Percentiles rank a stretch among this genome's conserved stretches.
Evolutionary conservation across 2,329 filamentous ascomycete genomes (phyloP).

Genomic region (Verticillium albo-atrum): DNA sequence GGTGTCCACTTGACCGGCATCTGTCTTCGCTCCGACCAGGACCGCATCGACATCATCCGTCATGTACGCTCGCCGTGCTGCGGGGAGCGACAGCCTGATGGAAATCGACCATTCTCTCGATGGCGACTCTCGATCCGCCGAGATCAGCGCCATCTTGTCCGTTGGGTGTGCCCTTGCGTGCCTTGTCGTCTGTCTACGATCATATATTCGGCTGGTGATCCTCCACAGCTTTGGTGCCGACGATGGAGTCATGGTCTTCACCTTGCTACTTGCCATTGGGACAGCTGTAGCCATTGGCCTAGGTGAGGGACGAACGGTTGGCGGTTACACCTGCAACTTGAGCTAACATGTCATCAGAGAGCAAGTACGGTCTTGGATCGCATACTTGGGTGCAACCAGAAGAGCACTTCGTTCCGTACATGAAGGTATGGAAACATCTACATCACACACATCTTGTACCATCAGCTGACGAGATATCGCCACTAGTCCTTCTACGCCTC

Average conservation of each 20-base stretch:
- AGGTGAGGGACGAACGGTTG: too few species aligned
- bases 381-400: conserved; percentile 13
- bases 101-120: conserved; percentile 15
- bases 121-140: conserved; percentile 12
- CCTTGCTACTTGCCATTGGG: conserved; percentile 14
- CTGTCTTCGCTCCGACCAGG: too few species aligned
- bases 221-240: conserved; percentile 17
- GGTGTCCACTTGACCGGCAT: too few species aligned
- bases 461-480: background rate
- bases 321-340: too few species aligned
- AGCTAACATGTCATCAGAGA: conserved; percentile 16
- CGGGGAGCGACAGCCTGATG: background rate
- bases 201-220: conserved; percentile 14
- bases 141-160: conserved; percentile 16
- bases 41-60: too few species aligned
- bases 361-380: conserved; percentile 16
- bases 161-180: conserved; percentile 16
- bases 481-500: conserved; percentile 22
- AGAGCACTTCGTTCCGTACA: conserved; percentile 12
- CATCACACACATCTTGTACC: background rate
- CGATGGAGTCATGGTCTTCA: conserved; percentile 16
- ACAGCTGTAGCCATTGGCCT: conserved; percentile 17
- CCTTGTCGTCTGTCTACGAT: conserved; percentile 14
- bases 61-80: background rate
- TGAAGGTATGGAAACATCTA: conserved; percentile 13